phyloP scores from a whole-genome alignment of 129 eudicot genomes.

The Helianthus tuberosus region DNA sequence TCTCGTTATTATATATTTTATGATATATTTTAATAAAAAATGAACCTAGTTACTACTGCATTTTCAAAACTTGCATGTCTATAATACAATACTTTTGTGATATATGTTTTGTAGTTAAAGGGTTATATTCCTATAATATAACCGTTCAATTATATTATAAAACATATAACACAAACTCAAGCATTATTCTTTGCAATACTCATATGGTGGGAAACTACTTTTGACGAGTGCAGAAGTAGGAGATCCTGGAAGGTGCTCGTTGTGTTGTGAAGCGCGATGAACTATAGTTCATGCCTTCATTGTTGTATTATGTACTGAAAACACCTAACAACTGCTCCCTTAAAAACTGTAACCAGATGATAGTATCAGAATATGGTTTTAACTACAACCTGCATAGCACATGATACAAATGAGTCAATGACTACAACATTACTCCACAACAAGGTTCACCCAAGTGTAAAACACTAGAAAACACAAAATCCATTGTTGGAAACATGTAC shows the following conservation, averaged over 20 bases:
- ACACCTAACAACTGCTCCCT: conserved; percentile 41
- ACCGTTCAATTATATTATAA: too few relatives aligned
- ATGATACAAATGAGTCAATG: conserved; percentile 2
- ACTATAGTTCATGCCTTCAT: conserved; percentile 87
- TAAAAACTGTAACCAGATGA: conserved; percentile 84
- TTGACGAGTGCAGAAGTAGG: conserved; percentile 54
- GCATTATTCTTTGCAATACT: conserved; percentile 43
- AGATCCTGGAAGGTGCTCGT: conserved; percentile 55
- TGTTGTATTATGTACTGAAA: conserved; percentile 73
- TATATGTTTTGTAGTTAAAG: too few relatives aligned
- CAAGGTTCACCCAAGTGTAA: neutral
- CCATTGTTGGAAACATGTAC: neutral
- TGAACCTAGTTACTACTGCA: too few relatives aligned
- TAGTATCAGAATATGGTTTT: conserved; percentile 33
- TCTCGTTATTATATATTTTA: too few relatives aligned
- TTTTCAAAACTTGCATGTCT: too few relatives aligned
- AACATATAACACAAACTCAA: too few relatives aligned
- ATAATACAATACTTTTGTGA: too few relatives aligned
- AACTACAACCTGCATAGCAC: conserved; percentile 2
- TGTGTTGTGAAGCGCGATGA: conserved; percentile 82
- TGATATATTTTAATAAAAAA: too few relatives aligned
- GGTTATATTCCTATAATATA: too few relatives aligned
- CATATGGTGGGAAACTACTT: conserved; percentile 76
- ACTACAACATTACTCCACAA: neutral
- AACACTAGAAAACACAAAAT: neutral